Conservation (phyloP, 768 basidiomycete genomes). For the Podaxis sp. region DNA sequence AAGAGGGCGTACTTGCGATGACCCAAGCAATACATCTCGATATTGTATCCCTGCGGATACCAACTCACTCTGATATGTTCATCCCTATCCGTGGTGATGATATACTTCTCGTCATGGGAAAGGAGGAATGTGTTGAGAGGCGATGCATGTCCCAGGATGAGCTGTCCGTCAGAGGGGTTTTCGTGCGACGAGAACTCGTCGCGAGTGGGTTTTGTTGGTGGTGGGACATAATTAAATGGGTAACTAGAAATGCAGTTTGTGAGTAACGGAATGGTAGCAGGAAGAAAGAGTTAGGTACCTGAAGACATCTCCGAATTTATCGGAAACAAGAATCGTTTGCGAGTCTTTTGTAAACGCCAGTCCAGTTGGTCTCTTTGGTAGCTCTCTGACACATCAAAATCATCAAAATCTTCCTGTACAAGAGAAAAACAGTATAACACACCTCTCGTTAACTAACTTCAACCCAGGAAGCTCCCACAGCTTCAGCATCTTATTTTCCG, state of each 20-base stretch:
- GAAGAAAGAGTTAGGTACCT: slow-evolving; percentile 42
- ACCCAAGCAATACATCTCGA: slow-evolving; percentile 87
- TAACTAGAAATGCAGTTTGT: slow-evolving; percentile 43
- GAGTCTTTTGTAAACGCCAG: slow-evolving; percentile 61
- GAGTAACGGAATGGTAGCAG: slow-evolving; percentile 2
- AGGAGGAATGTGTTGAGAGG: slow-evolving; percentile 75
- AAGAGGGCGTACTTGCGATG: slow-evolving; percentile 62
- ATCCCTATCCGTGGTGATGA: slow-evolving; percentile 91
- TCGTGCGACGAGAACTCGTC: slow-evolving; percentile 57
- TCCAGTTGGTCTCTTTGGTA: slow-evolving; percentile 80
- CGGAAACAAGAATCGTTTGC: slow-evolving; percentile 73
- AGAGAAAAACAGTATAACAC: slow-evolving; percentile 15
- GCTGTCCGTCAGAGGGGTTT: slow-evolving; percentile 64
- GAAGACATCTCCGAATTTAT: slow-evolving; percentile 96
- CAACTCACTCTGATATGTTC: slow-evolving; percentile 93
- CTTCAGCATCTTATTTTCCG: slow-evolving; percentile 81
- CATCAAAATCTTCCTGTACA: neutral
- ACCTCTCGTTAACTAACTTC: slow-evolving; percentile 64
- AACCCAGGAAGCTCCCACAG: slow-evolving; percentile 66
- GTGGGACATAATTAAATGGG: slow-evolving; percentile 43
- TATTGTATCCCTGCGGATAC: slow-evolving; percentile 82
- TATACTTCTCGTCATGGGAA: slow-evolving; percentile 61
- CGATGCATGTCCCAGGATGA: slow-evolving; percentile 87
- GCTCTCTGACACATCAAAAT: slow-evolving; percentile 45
- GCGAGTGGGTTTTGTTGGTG: slow-evolving; percentile 17